These are phyloP conservation scores for Phyllosticta citriasiana DNA, from an alignment of 2,329 filamentous ascomycete species.

Conservation along the genomic window DNA sequence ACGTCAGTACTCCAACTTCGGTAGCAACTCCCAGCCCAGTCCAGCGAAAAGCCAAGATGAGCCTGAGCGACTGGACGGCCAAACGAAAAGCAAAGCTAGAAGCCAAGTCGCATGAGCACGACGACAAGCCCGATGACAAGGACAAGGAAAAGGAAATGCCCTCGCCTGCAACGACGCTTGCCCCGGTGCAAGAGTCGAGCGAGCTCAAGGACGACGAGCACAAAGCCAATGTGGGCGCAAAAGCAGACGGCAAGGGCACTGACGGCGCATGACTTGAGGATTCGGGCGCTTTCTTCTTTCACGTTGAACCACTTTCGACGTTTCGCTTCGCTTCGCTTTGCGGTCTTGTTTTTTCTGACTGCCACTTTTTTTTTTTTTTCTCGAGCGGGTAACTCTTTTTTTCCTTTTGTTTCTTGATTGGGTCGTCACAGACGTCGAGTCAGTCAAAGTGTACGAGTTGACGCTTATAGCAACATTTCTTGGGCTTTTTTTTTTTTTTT, in stretches of 20 bases:
- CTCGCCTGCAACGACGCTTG: neutral
- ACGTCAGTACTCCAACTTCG: neutral
- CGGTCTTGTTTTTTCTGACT: neutral
- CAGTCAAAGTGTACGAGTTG: neutral
- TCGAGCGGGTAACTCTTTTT: neutral
- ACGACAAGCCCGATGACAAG: neutral
- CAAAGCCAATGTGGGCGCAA: neutral
- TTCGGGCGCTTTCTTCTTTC: neutral
- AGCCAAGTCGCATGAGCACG: neutral
- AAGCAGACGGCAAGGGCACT: neutral
- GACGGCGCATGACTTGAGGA: neutral
- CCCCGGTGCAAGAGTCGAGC: neutral
- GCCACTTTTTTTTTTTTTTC: neutral
- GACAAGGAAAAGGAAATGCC: neutral
- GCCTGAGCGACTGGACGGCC: slow-evolving; percentile 9
- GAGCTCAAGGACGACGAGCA: neutral
- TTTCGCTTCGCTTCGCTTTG: neutral
- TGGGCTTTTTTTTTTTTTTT: neutral
- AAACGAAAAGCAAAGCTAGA: slow-evolving; percentile 8
- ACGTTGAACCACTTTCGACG: neutral
- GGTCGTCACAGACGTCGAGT: neutral
- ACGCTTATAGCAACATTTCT: neutral
- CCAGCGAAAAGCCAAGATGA: slow-evolving; percentile 10
- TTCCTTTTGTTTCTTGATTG: neutral
- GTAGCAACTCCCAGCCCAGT: slow-evolving; percentile 9